A percentile compares a stretch with the other conserved stretches of the same genome.
These are phyloP conservation scores for Chimonanthus salicifolius DNA, from an alignment of 164 flowering plant genomes.

Conservation along the genomic window DNA sequence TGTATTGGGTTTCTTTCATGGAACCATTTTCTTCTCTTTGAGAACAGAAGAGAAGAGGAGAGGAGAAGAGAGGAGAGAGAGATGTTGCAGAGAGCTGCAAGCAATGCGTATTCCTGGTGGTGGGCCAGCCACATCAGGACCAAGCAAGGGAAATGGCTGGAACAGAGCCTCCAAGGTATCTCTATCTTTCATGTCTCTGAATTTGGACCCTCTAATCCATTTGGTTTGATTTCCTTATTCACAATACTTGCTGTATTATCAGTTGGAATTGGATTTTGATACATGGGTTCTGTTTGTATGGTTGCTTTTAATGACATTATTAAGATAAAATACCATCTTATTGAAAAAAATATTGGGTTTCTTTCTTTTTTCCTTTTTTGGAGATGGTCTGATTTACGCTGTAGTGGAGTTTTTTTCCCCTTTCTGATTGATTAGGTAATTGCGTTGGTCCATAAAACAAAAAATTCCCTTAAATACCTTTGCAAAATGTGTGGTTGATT, in stretches of 20 bases:
- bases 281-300: neutral
- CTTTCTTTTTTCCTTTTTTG: neutral
- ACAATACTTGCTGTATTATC: neutral
- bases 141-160: constrained; percentile 6
- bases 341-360: neutral
- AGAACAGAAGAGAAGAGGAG: neutral
- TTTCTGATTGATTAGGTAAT: neutral
- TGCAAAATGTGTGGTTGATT: neutral
- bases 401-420: neutral
- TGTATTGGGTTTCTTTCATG: neutral
- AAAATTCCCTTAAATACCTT: too few relatives aligned
- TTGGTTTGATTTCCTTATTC: neutral
- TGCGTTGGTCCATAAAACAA: neutral
- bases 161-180: neutral
- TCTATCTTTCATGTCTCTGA: neutral
- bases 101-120: constrained; percentile 7
- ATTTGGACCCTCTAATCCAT: too few relatives aligned
- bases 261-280: neutral
- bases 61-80: neutral
- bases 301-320: neutral
- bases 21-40: neutral
- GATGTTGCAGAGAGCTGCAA: constrained; percentile 9
- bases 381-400: too few relatives aligned
- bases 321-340: neutral
- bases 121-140: constrained; percentile 8